phyloP scores from a whole-genome alignment of 169 alveolate genomes.

The Plasmodium relictum region DNA sequence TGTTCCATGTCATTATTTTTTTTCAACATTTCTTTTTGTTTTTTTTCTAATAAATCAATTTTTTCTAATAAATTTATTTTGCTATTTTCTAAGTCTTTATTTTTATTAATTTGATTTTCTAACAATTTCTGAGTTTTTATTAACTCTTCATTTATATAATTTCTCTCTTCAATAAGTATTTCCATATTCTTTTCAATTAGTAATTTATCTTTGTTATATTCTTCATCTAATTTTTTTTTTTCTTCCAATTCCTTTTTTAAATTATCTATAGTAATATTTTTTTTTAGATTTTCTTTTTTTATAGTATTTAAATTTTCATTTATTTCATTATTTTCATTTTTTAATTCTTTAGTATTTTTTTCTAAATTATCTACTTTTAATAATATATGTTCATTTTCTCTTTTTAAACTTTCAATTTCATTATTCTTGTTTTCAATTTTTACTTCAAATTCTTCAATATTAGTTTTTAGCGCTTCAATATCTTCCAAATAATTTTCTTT shows the following conservation, averaged over 20 bases:
- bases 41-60: conserved; percentile 60
- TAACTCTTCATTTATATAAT: conserved; percentile 61
- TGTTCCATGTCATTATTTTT: conserved; percentile 50
- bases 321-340: conserved; percentile 65
- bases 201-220: conserved; percentile 62
- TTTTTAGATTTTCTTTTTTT: conserved; percentile 65
- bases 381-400: conserved; percentile 69
- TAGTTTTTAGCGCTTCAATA: conserved; percentile 26
- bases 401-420: conserved; percentile 63
- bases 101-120: conserved; percentile 63
- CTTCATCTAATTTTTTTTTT: conserved; percentile 44
- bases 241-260: conserved; percentile 63
- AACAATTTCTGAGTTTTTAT: conserved; percentile 63
- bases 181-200: conserved; percentile 62
- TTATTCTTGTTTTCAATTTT: conserved; percentile 62
- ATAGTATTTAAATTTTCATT: conserved; percentile 21
- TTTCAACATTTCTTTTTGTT: conserved; percentile 56
- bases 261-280: conserved; percentile 44
- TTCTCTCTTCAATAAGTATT: conserved; percentile 54
- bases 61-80: conserved; percentile 40
- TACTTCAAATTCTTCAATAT: conserved; percentile 57
- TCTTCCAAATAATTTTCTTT: conserved; percentile 61
- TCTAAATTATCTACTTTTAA: conserved; percentile 62
- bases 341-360: conserved; percentile 65
- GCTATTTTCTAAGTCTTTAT: conserved; percentile 50